These are phyloP conservation scores for Ophiostoma himal-ulmi DNA, from an alignment of 2,329 filamentous ascomycete genomes.

Conservation along the genomic window DNA sequence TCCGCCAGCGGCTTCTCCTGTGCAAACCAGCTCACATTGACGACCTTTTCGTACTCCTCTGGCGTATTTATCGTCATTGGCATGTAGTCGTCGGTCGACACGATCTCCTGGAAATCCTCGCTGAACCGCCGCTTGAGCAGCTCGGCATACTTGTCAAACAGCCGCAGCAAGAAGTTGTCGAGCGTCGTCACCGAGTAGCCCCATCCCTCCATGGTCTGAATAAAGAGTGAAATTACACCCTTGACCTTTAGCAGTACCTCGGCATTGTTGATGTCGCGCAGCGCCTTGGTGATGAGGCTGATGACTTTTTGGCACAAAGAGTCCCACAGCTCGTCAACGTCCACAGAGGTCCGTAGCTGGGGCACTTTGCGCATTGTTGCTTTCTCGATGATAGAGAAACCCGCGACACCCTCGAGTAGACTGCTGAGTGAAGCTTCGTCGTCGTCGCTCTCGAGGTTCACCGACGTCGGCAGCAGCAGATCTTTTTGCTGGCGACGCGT, in stretches of 20 bases:
- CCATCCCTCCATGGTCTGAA: constrained; percentile 98
- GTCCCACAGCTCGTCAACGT: constrained; percentile 98
- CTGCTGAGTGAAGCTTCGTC: constrained; percentile 83
- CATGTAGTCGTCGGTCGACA: constrained; percentile 98
- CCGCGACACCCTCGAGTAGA: constrained; percentile 85
- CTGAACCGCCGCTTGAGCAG: constrained; percentile 86
- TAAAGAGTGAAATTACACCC: constrained; percentile 84
- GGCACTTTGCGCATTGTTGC: constrained; percentile 84
- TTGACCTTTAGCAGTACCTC: constrained; percentile 93
- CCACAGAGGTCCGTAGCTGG: constrained; percentile 71
- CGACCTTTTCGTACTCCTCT: constrained; percentile 92
- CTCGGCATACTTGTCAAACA: constrained; percentile 93
- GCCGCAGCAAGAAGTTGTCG: constrained; percentile 74
- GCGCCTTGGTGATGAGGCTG: constrained; percentile 69
- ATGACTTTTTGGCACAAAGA: constrained; percentile 92
- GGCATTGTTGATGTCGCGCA: constrained; percentile 77
- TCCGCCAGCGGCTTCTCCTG: constrained; percentile 73
- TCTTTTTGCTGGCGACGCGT: constrained; percentile 91
- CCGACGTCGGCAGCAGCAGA: constrained; percentile 67
- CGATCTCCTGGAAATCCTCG: constrained; percentile 88
- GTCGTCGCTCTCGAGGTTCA: constrained; percentile 76
- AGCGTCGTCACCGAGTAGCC: constrained; percentile 77
- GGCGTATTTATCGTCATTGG: constrained; percentile 90
- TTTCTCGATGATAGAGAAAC: constrained; percentile 93
- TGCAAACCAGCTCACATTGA: constrained; percentile 93